phyloP scores from a whole-genome alignment of 2,329 filamentous ascomycete species.

The Neofusicoccum sp. region DNA sequence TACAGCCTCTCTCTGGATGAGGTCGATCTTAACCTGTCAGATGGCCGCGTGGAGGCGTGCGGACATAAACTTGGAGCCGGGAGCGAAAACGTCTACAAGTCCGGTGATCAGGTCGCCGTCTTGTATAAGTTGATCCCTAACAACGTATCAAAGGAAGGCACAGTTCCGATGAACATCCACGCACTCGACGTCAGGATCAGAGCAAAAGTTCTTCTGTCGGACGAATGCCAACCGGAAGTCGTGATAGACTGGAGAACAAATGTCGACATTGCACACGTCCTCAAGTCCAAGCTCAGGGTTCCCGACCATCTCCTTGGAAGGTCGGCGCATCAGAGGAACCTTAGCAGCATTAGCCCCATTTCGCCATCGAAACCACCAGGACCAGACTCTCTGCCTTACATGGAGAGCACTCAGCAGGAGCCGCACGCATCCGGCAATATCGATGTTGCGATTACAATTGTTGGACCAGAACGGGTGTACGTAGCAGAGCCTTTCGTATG shows the following conservation, averaged over 20 bases:
- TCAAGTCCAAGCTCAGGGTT: slow-evolving; percentile 41
- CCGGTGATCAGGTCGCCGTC: slow-evolving; percentile 75
- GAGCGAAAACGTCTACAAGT: slow-evolving; percentile 63
- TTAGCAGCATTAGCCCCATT: slow-evolving; percentile 1
- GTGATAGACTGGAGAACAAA: slow-evolving; percentile 69
- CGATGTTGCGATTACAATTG: slow-evolving; percentile 76
- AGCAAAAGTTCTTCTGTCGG: slow-evolving; percentile 61
- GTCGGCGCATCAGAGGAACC: slow-evolving; percentile 16
- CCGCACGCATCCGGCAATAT: slow-evolving; percentile 51
- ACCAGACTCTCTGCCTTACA: slow-evolving; percentile 34
- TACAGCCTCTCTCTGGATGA: slow-evolving; percentile 66
- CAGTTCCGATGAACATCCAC: slow-evolving; percentile 33
- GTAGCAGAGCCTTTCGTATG: slow-evolving; percentile 71
- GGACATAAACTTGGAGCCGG: slow-evolving; percentile 47
- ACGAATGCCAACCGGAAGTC: slow-evolving; percentile 62
- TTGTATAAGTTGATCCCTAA: slow-evolving; percentile 67
- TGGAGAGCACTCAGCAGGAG: slow-evolving; percentile 29
- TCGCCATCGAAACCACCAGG: slow-evolving; percentile 27
- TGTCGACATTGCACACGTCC: slow-evolving; percentile 64
- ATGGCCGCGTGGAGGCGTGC: slow-evolving; percentile 60
- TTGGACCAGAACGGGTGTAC: slow-evolving; percentile 61
- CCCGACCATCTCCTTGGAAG: slow-evolving; percentile 49
- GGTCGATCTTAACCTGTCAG: slow-evolving; percentile 60
- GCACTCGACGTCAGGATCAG: slow-evolving; percentile 61
- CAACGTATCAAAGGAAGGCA: slow-evolving; percentile 9